These are phyloP conservation scores for Chytriomyces hyalinus DNA, from an alignment of 192 early-diverging fungal genomes.

Conservation along the genomic window DNA sequence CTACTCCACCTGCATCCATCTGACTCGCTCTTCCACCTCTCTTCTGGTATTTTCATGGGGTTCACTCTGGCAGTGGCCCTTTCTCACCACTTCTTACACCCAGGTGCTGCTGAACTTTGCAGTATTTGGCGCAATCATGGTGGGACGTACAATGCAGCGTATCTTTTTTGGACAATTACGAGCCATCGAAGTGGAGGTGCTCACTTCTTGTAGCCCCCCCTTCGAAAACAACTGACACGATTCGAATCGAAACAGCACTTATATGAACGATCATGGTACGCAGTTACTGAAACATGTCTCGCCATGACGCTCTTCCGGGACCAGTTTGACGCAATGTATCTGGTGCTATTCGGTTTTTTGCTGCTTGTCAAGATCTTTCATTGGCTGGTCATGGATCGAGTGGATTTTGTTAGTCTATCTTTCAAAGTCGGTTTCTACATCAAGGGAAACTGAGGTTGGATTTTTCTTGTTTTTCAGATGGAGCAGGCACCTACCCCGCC, in stretches of 20 bases:
- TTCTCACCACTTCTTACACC: not conserved
- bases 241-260: conserved; percentile 66
- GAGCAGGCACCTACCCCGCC: conserved; percentile 73
- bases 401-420: conserved; percentile 71
- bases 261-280: conserved; percentile 98
- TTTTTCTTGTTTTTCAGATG: conserved; percentile 62
- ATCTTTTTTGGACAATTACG: conserved; percentile 92
- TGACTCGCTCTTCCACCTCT: conserved; percentile 84
- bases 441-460: not conserved
- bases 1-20: conserved; percentile 88
- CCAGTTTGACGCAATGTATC: conserved; percentile 87
- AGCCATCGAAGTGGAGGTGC: conserved; percentile 90
- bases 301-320: conserved; percentile 96
- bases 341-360: conserved; percentile 84
- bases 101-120: conserved; percentile 83
- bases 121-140: conserved; percentile 76
- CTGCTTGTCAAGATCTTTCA: conserved; percentile 95
- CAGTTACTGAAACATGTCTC: conserved; percentile 94
- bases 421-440: not conserved
- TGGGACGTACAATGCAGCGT: conserved; percentile 76
- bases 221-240: not conserved
- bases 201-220: not conserved
- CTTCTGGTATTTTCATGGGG: conserved; percentile 73
- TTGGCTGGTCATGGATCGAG: conserved; percentile 91
- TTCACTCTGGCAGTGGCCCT: conserved; percentile 10